Base-by-base conservation (phyloP, 768 basidiomycete genomes). In the Artomyces pyxidatus region DNA sequence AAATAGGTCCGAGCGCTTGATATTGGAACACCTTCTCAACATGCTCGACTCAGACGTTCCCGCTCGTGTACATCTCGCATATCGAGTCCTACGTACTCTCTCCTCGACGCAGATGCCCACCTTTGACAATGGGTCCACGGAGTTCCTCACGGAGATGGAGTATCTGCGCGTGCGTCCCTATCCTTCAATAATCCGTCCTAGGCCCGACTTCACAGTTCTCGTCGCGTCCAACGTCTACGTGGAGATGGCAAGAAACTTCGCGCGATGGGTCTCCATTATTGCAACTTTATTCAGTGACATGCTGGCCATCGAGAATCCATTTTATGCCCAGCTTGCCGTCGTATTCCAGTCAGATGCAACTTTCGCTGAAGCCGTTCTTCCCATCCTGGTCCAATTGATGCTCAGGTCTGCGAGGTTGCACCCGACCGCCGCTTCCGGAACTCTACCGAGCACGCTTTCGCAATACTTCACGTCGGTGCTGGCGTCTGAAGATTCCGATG, bases 341-440 rank as follows among this genome's bases (percentile, higher is more conserved):
- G 75, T 93, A 22, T 63, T 94, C 19, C 61, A 68, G 37, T 65
- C 69, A 2, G 77, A 84, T 49, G 54, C 71, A 4, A 56, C 60
- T 4, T 84, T 93, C 50, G 81, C 88, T 0, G 75, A 80, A 50
- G 68, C 80, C 47, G 64, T 85, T 14, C 68, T 95, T 6, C 90
- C 94, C 0, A 66, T 87, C 25, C 70, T 96, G 27, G 79, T 94
- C 14, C 83, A 91, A 57, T 74, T 75, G 1, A 52, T 85, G 3
- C 72, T 98, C 9, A 69, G 67, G 45, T 42, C 42, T 21, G 30
- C 38, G 8, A 50, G 41, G 25, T 62, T 64, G 30, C 48, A 46
- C 38, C 58, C 48, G 12, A 50, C 43, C 1, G 25, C 61, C 48
- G 58, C 59, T 32, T 32, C 14, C 59, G 57, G 47, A 49, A 55